phyloP scores from a whole-genome alignment of 78 protist species.

The Dictyostelium discoideum region DNA sequence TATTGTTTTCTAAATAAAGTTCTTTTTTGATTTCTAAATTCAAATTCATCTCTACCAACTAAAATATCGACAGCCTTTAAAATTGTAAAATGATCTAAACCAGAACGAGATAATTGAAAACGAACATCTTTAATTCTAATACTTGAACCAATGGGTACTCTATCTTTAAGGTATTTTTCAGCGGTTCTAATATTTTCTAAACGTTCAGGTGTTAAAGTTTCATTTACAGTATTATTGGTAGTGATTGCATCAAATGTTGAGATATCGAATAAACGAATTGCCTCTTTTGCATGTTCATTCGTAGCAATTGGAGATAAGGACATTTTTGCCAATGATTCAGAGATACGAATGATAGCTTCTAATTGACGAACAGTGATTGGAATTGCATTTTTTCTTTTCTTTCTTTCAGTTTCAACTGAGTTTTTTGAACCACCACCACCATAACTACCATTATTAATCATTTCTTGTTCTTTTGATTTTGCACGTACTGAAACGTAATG shows the following conservation, averaged over 20 bases:
- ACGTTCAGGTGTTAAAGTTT: slow-evolving; percentile 39
- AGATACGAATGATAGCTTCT: slow-evolving; percentile 94
- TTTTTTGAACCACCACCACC: slow-evolving; percentile 66
- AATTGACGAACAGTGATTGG: slow-evolving; percentile 94
- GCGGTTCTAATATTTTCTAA: slow-evolving; percentile 44
- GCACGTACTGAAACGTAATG: slow-evolving; percentile 73
- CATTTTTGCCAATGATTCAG: slow-evolving; percentile 92
- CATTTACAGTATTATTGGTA: slow-evolving; percentile 12
- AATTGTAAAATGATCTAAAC: slow-evolving; percentile 17
- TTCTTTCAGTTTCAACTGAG: neutral
- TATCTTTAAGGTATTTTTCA: slow-evolving; percentile 43
- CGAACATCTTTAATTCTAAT: neutral
- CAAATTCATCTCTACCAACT: slow-evolving; percentile 81
- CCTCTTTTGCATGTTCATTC: slow-evolving; percentile 85
- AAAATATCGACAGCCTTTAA: slow-evolving; percentile 64
- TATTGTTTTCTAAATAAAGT: slow-evolving; percentile 30
- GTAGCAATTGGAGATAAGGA: slow-evolving; percentile 53
- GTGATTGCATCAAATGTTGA: slow-evolving; percentile 88
- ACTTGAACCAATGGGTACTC: slow-evolving; percentile 73
- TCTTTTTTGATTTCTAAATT: slow-evolving; percentile 64
- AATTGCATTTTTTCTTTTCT: slow-evolving; percentile 43
- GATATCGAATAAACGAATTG: slow-evolving; percentile 86
- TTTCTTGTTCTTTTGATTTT: slow-evolving; percentile 21
- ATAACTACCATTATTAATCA: slow-evolving; percentile 84
- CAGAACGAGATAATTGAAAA: neutral